Evolutionary conservation across 768 basidiomycete species (phyloP), one percentile per base, ranked within the genome.

Genomic region (Boletus tomentosulus): DNA sequence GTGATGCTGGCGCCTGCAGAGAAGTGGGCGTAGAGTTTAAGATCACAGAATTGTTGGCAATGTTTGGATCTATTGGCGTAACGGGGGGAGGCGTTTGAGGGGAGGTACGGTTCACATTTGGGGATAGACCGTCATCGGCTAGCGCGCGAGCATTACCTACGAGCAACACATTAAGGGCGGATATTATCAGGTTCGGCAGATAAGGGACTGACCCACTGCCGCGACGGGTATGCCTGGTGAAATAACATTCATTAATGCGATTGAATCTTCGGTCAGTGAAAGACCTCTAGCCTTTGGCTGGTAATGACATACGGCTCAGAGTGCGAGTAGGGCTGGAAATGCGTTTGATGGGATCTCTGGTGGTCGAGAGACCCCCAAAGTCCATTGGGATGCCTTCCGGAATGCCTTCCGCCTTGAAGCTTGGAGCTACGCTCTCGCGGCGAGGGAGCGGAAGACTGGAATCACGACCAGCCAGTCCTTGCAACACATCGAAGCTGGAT

Each of bases 131-230:
- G 57, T 91, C 89, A 47, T 92, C 90, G 30, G 91, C 86, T 59
- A 93, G 74, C 27, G 86, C 86, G 43, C 89, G 85, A 39, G 89
- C 91, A 74, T 92, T 90, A 45, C 90, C 90, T 92, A 70, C 53
- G 54, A 61, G 41, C 48, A 61, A 48, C 46, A 52, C 49, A 54
- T 52, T 60, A 56, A 65, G 60, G 56, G 52, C 56, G 53, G 53
- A 50, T 51, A 48, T 55, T 46, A 51, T 6, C 24, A 47, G 30
- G 37, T 0, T 28, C 8, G 3, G n/a, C 19, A 47, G 51, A 57
- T 46, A 38, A 45, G 48, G 13, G 55, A 80, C 85, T 68, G 61
- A 88, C 88, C 88, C 66, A 89, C 89, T 57, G 88, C 79, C 55
- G 87, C 76, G 25, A 89, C 80, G 41, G 87, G 87, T 66, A 89